Evolutionary conservation across 2,329 filamentous ascomycete species (phyloP), one percentile per base, ranked within the genome.

Genomic region (Ophiocordyceps camponoti-rufipedis): DNA sequence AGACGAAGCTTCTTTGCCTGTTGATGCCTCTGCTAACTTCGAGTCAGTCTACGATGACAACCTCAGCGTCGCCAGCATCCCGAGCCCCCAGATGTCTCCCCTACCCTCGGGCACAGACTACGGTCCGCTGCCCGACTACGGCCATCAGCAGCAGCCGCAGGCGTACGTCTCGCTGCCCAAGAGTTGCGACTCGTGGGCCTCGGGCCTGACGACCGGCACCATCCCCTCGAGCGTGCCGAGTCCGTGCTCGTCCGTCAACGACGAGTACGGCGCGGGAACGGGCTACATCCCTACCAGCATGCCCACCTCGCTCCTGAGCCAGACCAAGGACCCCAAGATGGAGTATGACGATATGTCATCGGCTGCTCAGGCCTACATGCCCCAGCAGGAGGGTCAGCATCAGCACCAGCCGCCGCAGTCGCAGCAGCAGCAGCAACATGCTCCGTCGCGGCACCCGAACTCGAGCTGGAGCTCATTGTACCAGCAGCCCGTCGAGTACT

Each of bases 261-360:
- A 63, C 43, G 70, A 74, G 44, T 71, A 69, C 54, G 62, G 58
- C 48, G 56, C 54, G 45, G 50, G 45, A 43, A 52, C 54, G 28
- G 58, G 52, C 49, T 73, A 71, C 54, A 68, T 71, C 48, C 66
- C 69, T 9, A 69, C 68, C 23, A 71, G 68, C 50, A 63, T 69
- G 18, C 68, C 69, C 14, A 55, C 64, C 18, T 59, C 62, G 40
- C 64, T 72, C 33, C 12, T 44, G 31, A 28, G 43, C 16, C 13
- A 28, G 31, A 8, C 43, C 40, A 61, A 61, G 51, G 58, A 62
- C 14, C 55, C 62, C 45, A 66, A 66, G 56, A 57, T 62, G 48
- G 62, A 66, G 48, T 65, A 60, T 43, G 62, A 65, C 18, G 63
- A 66, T 41, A 53, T 60, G 32, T 14, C 32, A 11, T 14, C 32